Percentiles rank a stretch among this genome's conserved stretches.
Conservation (phyloP, 805 yeast genomes). For the Sugiyamaella qingdaonensis region DNA sequence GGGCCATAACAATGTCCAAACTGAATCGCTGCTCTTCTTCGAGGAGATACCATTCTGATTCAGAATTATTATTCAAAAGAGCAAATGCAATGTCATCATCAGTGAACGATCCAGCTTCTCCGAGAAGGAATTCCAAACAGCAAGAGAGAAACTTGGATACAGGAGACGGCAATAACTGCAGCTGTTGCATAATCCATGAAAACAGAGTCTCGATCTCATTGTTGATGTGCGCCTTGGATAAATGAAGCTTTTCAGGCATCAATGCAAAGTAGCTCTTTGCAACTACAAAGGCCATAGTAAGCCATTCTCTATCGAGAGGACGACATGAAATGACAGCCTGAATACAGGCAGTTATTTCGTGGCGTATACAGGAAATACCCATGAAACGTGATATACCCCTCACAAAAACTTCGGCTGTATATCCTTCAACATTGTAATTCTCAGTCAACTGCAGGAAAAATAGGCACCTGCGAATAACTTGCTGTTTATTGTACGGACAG, state of each 20-base stretch:
- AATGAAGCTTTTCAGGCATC: not conserved
- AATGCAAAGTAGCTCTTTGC: not conserved
- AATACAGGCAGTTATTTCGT: not conserved
- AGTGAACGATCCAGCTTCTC: not conserved
- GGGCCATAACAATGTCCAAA: not conserved
- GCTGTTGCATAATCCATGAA: not conserved
- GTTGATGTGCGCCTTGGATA: not conserved
- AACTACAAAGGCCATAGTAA: not conserved
- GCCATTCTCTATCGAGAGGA: not conserved
- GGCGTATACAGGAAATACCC: not conserved
- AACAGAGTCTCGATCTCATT: not conserved
- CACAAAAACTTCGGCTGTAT: conserved; percentile 5
- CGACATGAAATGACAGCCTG: not conserved
- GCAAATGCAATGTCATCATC: not conserved
- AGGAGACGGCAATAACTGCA: not conserved
- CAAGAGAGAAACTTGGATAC: not conserved
- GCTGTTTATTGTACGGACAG: not conserved
- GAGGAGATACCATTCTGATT: not conserved
- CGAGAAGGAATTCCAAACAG: not conserved
- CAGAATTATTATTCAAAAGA: not conserved
- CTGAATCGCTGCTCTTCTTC: not conserved
- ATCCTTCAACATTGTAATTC: not conserved
- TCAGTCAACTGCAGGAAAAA: not conserved
- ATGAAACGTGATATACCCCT: conserved; percentile 3
- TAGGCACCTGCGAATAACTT: not conserved